Conservation (phyloP, 169 alveolate genomes). For the Plasmodium cynomolgi region DNA sequence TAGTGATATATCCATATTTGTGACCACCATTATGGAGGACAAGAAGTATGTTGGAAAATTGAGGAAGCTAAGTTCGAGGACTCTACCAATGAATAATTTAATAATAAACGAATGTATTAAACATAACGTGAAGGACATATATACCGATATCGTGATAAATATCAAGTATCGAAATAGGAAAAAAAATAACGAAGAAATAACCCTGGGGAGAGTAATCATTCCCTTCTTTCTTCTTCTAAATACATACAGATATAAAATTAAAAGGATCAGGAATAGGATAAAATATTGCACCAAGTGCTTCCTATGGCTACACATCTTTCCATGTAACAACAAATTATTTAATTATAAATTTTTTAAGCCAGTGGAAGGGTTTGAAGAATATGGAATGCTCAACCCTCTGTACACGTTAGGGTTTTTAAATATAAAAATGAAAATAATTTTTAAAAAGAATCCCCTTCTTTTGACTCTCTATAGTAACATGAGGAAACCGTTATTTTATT, state of each 20-base stretch:
- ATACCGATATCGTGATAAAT: constrained; percentile 50
- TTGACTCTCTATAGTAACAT: constrained; percentile 77
- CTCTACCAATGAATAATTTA: constrained; percentile 61
- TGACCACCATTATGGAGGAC: constrained; percentile 57
- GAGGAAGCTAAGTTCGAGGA: constrained; percentile 56
- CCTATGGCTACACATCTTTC: constrained; percentile 71
- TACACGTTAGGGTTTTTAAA: constrained; percentile 80
- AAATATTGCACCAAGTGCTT: constrained; percentile 64
- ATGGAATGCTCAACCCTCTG: constrained; percentile 83
- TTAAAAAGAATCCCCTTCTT: constrained; percentile 66
- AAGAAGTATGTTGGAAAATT: constrained; percentile 55
- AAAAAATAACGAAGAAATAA: constrained; percentile 62
- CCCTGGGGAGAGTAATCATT: constrained; percentile 53
- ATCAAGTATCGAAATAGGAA: constrained; percentile 29
- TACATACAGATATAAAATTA: constrained; percentile 55
- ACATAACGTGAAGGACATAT: constrained; percentile 55
- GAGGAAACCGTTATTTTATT: constrained; percentile 74
- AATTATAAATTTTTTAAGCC: constrained; percentile 81
- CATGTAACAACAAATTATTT: constrained; percentile 77
- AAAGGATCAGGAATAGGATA: constrained; percentile 36
- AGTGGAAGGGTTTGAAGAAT: constrained; percentile 80
- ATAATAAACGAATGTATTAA: constrained; percentile 51
- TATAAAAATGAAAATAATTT: constrained; percentile 75
- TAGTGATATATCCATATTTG: constrained; percentile 41
- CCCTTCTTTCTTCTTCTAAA: constrained; percentile 64